These are phyloP conservation scores for Scheffersomyces stipitis DNA, from an alignment of 805 yeast genomes.

Conservation along the genomic window DNA sequence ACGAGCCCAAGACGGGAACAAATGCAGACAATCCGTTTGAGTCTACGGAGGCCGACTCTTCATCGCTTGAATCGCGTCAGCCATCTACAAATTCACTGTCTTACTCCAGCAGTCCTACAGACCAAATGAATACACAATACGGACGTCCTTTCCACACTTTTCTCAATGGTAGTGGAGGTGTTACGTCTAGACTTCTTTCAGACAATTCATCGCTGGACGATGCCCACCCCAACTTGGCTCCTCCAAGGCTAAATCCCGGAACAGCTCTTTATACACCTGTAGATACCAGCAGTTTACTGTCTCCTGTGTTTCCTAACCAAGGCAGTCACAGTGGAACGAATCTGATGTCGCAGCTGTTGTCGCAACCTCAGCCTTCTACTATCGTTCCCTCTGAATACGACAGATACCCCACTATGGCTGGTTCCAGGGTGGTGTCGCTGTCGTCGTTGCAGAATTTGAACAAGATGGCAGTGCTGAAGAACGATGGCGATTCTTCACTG, in stretches of 20 bases:
- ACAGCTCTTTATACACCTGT: neutral
- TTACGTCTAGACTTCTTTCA: constrained; percentile 36
- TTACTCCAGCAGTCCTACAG: neutral
- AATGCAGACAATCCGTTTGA: neutral
- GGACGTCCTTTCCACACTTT: constrained; percentile 42
- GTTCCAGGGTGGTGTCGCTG: constrained; percentile 58
- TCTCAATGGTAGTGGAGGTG: constrained; percentile 43
- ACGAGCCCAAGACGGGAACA: neutral
- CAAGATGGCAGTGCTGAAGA: constrained; percentile 2
- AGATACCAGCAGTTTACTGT: neutral
- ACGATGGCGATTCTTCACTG: constrained; percentile 10
- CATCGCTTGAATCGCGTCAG: neutral
- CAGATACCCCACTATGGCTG: constrained; percentile 64
- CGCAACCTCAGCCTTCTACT: neutral
- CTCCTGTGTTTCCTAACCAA: too few relatives aligned
- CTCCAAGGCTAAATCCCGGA: too few relatives aligned
- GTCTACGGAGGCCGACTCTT: neutral
- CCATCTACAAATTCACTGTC: neutral
- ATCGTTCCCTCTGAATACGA: constrained; percentile 57
- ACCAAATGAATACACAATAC: constrained; percentile 16
- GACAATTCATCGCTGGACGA: constrained; percentile 14
- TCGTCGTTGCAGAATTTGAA: constrained; percentile 21
- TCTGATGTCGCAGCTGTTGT: too few relatives aligned
- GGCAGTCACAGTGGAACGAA: too few relatives aligned
- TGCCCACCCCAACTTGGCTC: neutral